A percentile compares a stretch with the other conserved stretches of the same genome.
Conservation (phyloP, 1,139 yeast species). For the Hanseniaspora sp. region DNA sequence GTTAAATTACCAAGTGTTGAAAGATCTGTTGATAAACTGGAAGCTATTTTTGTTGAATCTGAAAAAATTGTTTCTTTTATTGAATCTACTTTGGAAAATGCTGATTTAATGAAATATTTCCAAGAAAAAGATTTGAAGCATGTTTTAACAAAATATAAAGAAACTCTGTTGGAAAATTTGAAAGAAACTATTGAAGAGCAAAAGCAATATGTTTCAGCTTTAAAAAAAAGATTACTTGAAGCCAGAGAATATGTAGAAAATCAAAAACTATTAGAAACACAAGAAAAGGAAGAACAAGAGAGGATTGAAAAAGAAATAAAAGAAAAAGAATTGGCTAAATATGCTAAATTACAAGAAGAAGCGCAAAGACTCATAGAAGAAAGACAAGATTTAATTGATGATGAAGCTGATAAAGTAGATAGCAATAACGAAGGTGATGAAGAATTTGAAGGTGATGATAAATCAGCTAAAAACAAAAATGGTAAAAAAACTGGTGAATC, state of each 20-base stretch:
- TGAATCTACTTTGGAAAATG: conserved; percentile 45
- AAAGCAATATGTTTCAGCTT: conserved; percentile 48
- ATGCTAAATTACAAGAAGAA: conserved; percentile 63
- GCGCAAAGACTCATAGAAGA: conserved; percentile 48
- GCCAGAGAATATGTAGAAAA: conserved; percentile 37
- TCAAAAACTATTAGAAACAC: conserved; percentile 51
- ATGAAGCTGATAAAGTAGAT: conserved; percentile 42
- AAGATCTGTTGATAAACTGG: conserved; percentile 54
- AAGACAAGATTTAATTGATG: conserved; percentile 37
- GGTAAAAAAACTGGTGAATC: conserved; percentile 23
- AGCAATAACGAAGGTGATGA: conserved; percentile 30
- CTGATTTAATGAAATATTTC: conserved; percentile 54
- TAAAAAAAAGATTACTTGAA: conserved; percentile 53
- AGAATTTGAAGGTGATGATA: conserved; percentile 29
- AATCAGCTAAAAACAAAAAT: conserved; percentile 20
- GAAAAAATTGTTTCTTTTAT: conserved; percentile 53
- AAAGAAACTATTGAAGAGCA: conserved; percentile 66
- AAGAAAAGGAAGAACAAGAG: conserved; percentile 37
- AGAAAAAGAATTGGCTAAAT: conserved; percentile 44
- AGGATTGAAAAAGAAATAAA: conserved; percentile 38
- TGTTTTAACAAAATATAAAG: conserved; percentile 73
- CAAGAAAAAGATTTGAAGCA: conserved; percentile 66
- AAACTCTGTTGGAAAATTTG: conserved; percentile 61
- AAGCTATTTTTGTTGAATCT: conserved; percentile 46
- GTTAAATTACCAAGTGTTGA: conserved; percentile 46